Base-by-base conservation (phyloP, 2,329 filamentous ascomycete species). In the Aspergillus bombycis region DNA sequence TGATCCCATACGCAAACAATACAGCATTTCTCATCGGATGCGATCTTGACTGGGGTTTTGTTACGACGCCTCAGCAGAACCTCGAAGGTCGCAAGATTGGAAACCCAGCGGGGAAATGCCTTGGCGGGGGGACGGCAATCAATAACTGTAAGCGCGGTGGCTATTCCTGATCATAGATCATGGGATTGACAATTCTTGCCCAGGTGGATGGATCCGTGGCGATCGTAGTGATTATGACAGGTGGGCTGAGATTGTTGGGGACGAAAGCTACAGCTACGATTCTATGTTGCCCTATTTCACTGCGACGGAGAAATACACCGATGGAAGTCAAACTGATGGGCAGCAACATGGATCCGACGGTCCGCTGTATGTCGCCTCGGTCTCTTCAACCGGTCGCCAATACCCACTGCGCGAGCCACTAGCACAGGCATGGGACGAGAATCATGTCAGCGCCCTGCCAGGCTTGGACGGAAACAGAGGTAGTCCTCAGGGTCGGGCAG, bases 31-130 rank as follows among this genome's bases (percentile, higher is more conserved):
- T 78, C 14, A 65, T 71, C 61, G 59, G 66, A 50, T 72, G 71
- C 1, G 69, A 73, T 4, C 60, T 76, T 0, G 75, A 78, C 43
- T 76, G 68, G 65, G 71, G 71, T 26, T 74, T 73, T 61, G 38
- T 70, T 2, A 75, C 74, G 3, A 66, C 67, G 2, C 74, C 74
- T 5, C 75, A 78, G 55, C 58, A 60, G 7, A 67, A 76, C 59
- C 62, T 76, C 1, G 61, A 73, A 60, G 65, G 68, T 16, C 65
- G 67, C 7, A 64, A 62, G 12, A 61, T 68, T 30, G 73, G 71
- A 36, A 75, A 76, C n/a, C 70, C 69, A 48, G 74, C 66, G 1
- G 72, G 75, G 1, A 74, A 72, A 38, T 70, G 66, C 14, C 69
- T 76, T 8, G 68, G 65, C 4, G 74, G 75, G 0, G 68, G 68